Conservation (phyloP, 2,329 filamentous ascomycete genomes). For the Sarocladium kiliense region DNA sequence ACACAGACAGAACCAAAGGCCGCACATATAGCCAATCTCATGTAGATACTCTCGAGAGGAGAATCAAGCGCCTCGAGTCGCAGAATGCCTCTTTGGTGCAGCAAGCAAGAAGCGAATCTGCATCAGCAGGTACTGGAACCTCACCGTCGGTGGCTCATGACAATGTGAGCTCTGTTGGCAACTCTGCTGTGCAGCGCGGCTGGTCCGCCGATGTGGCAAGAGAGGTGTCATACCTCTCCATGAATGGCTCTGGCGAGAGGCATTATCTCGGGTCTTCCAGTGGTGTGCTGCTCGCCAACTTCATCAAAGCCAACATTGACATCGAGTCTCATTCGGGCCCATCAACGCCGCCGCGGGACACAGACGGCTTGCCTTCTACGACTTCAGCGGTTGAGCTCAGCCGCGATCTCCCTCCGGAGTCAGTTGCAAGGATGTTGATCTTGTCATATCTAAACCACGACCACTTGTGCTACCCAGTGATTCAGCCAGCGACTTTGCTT, state of each 20-base stretch:
- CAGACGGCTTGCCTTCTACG: conserved; percentile 15
- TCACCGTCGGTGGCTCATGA: conserved; percentile 1
- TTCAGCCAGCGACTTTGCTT: conserved; percentile 24
- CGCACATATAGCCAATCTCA: conserved; percentile 23
- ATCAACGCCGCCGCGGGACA: conserved; percentile 11
- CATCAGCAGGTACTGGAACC: conserved; percentile 1
- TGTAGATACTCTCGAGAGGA: conserved; percentile 28
- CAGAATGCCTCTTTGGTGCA: conserved; percentile 21
- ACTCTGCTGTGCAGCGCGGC: conserved; percentile 9
- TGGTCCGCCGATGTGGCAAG: conserved; percentile 26
- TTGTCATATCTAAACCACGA: conserved; percentile 37
- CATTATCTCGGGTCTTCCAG: conserved; percentile 36
- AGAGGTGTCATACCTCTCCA: conserved; percentile 37
- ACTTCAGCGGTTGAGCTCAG: conserved; percentile 12
- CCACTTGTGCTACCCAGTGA: conserved; percentile 36
- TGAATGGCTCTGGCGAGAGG: conserved; percentile 34
- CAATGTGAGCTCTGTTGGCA: neutral
- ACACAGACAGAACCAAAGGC: conserved; percentile 23
- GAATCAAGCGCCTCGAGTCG: conserved; percentile 25
- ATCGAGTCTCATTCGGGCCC: neutral
- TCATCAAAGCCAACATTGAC: conserved; percentile 22
- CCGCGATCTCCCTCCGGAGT: conserved; percentile 24
- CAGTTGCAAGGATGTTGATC: conserved; percentile 29
- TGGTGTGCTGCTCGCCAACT: conserved; percentile 34
- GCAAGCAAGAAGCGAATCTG: conserved; percentile 11